phyloP scores from a whole-genome alignment of 164 flowering plant genomes.

The Nymphaea thermarum region DNA sequence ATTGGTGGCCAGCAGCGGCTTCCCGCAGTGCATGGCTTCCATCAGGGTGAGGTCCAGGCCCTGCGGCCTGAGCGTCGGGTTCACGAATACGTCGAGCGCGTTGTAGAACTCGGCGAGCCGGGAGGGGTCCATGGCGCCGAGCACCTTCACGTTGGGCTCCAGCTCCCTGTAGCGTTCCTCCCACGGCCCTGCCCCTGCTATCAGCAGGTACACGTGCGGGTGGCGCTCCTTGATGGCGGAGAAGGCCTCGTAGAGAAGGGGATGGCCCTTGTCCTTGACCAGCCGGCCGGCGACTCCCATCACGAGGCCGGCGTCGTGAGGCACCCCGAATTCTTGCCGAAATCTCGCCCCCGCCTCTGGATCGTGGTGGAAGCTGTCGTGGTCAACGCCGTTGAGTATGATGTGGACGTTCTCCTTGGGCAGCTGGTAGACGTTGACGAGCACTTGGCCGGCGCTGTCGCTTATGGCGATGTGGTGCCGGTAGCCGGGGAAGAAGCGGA shows the following conservation, averaged over 20 bases:
- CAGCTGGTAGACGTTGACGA: conserved; percentile 73
- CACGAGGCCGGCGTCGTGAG: conserved; percentile 47
- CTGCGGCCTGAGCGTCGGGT: conserved; percentile 83
- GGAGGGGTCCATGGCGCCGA: conserved; percentile 57
- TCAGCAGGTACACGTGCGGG: conserved; percentile 39
- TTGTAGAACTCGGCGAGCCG: conserved; percentile 55
- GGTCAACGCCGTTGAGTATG: conserved; percentile 71
- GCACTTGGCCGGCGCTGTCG: conserved; percentile 84
- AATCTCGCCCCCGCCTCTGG: conserved; percentile 25
- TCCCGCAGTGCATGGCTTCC: conserved; percentile 94
- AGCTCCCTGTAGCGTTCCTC: conserved; percentile 48
- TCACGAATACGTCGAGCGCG: conserved; percentile 58
- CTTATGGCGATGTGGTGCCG: conserved; percentile 79
- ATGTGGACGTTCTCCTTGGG: conserved; percentile 69
- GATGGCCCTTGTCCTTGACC: conserved; percentile 88
- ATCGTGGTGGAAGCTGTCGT: conserved; percentile 31
- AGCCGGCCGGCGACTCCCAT: conserved; percentile 78
- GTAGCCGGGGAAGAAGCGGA: conserved; percentile 63
- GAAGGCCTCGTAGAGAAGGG: conserved; percentile 60
- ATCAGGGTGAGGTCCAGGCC: conserved; percentile 79
- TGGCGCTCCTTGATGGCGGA: conserved; percentile 20
- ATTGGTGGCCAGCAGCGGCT: conserved; percentile 74
- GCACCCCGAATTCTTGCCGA: conserved; percentile 39
- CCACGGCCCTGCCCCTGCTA: conserved; percentile 93
- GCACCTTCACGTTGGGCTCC: conserved; percentile 37